phyloP scores from a whole-genome alignment of 106 monocot species.

The Allium sativum region DNA sequence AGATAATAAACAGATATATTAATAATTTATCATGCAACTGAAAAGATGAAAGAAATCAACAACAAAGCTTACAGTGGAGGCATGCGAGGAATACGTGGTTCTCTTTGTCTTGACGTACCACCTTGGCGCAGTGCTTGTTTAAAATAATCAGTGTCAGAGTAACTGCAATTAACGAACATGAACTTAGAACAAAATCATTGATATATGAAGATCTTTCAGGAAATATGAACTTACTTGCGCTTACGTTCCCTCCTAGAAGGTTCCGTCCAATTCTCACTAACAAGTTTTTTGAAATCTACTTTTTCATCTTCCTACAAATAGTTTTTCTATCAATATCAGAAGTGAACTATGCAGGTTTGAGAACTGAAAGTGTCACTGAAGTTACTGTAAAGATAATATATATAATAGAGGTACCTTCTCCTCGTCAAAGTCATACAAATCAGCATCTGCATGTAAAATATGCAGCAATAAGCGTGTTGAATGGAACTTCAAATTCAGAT shows the following conservation, averaged over 20 bases:
- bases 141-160: constrained; percentile 65
- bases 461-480: neutral
- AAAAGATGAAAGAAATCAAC: neutral
- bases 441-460: constrained; percentile 61
- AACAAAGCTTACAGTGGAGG: constrained; percentile 40
- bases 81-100: constrained; percentile 65
- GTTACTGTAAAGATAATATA: neutral
- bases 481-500: too few species aligned
- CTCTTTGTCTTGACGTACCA: constrained; percentile 44
- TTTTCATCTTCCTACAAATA: constrained; percentile 63
- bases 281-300: constrained; percentile 86
- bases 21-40: neutral
- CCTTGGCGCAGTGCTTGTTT: constrained; percentile 65
- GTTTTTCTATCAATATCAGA: neutral
- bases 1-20: neutral
- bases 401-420: constrained; percentile 49
- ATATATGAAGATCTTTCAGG: neutral
- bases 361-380: too few species aligned
- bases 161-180: constrained; percentile 19
- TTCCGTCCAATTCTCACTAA: constrained; percentile 89
- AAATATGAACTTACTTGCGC: constrained; percentile 56
- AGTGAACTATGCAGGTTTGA: too few species aligned
- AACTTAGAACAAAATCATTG: neutral
- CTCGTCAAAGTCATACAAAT: constrained; percentile 91
- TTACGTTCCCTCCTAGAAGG: constrained; percentile 89